A percentile compares a stretch with the other conserved stretches of the same genome.
Conservation (phyloP, 176 grass and related monocot genomes). For the Aegilops sharonensis region DNA sequence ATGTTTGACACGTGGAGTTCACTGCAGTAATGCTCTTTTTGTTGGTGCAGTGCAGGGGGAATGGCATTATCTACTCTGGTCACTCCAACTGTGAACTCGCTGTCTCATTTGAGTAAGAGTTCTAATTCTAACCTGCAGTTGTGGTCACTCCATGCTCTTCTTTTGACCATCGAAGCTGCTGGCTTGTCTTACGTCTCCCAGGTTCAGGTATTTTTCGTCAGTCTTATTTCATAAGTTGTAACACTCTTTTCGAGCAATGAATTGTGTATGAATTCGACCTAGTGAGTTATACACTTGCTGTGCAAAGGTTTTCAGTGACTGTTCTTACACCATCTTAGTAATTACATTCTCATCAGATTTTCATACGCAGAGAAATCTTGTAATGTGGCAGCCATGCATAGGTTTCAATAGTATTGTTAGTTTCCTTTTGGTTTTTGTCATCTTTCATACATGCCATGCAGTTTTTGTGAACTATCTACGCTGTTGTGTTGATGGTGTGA, state of each 20-base stretch:
- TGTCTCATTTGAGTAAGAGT: conserved; percentile 85
- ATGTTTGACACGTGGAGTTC: conserved; percentile 18
- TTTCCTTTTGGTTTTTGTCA: conserved; percentile 7
- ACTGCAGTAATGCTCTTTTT: conserved; percentile 36
- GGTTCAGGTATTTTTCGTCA: conserved; percentile 69
- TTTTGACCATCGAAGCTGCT: conserved; percentile 96
- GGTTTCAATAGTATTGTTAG: background rate
- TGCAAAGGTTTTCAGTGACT: conserved; percentile 3
- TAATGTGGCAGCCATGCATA: background rate
- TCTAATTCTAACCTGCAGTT: conserved; percentile 78
- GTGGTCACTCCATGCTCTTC: conserved; percentile 97
- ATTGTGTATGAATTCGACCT: background rate
- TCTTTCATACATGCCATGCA: background rate
- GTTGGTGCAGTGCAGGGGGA: conserved; percentile 82
- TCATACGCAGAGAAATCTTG: background rate
- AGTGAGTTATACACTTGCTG: background rate
- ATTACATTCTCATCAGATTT: background rate
- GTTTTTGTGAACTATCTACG: background rate
- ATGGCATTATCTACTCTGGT: conserved; percentile 92
- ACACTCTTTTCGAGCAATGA: background rate
- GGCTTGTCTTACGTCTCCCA: conserved; percentile 93
- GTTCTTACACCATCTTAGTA: conserved; percentile 12
- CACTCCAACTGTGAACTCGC: conserved; percentile 74
- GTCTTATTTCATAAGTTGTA: conserved; percentile 10
- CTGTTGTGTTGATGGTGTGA: background rate